Evolutionary conservation across 192 early-diverging fungal species (phyloP).

Genomic region (Dispira simplex): DNA sequence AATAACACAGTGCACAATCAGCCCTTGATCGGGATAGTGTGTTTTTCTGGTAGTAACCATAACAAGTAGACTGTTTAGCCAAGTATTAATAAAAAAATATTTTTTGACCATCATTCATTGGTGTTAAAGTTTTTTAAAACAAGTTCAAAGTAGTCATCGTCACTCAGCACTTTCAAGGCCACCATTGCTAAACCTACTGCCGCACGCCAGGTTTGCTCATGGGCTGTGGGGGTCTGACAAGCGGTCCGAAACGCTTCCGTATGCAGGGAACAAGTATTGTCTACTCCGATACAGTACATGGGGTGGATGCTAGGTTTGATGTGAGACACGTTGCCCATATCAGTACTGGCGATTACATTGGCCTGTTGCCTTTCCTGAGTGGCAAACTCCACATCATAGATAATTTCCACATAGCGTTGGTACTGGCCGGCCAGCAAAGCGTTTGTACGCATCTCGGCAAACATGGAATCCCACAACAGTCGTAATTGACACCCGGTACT

Average conservation of each 20-base stretch:
- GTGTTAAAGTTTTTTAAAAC: slow-evolving; percentile 11
- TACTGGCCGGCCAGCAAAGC: background rate
- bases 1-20: too few relatives aligned
- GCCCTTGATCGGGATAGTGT: too few relatives aligned
- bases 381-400: background rate
- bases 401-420: background rate
- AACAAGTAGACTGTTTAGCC: too few relatives aligned
- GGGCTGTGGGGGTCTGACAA: slow-evolving; percentile 5
- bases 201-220: background rate
- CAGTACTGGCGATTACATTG: background rate
- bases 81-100: too few relatives aligned
- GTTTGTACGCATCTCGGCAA: slow-evolving; percentile 1
- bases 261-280: background rate
- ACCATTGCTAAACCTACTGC: slow-evolving; percentile 8
- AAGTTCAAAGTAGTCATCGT: slow-evolving; percentile 12
- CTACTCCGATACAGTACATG: slow-evolving; percentile 4
- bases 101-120: background rate
- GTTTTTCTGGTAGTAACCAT: too few relatives aligned
- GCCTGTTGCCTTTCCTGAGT: background rate
- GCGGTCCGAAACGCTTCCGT: background rate
- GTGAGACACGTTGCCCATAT: slow-evolving; percentile 16
- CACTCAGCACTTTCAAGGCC: background rate
- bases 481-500: background rate
- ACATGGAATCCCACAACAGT: slow-evolving; percentile 4
- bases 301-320: slow-evolving; percentile 6